Percentiles rank a stretch among this genome's conserved stretches.
Evolutionary conservation across 805 yeast species (phyloP).

Genomic region (Yamadazyma tumulicola): DNA sequence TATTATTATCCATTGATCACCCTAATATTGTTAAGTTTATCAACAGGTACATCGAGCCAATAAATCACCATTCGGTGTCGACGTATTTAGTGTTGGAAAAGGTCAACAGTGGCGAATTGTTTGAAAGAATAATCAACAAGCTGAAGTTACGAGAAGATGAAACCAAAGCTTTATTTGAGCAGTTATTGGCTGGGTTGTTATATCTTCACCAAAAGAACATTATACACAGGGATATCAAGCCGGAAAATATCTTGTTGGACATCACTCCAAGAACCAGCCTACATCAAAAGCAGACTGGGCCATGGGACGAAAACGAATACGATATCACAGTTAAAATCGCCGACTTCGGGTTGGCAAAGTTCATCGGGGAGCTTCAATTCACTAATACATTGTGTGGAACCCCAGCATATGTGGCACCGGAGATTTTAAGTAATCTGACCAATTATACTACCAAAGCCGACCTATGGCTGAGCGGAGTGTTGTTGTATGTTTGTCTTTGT

Average conservation of each 20-base stretch:
- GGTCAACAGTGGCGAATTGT: conserved; percentile 71
- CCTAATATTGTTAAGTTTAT: conserved; percentile 67
- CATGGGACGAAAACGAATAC: conserved; percentile 59
- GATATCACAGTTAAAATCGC: conserved; percentile 72
- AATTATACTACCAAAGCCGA: conserved; percentile 71
- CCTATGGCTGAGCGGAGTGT: conserved; percentile 79
- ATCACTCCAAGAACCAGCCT: conserved; percentile 41
- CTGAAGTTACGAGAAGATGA: conserved; percentile 60
- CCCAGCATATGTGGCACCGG: conserved; percentile 87
- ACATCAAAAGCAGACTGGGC: conserved; percentile 39
- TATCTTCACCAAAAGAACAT: conserved; percentile 40
- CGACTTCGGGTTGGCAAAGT: conserved; percentile 73
- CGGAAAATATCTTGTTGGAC: conserved; percentile 44
- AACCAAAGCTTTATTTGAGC: conserved; percentile 54
- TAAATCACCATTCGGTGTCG: conserved; percentile 47
- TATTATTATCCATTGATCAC: conserved; percentile 62
- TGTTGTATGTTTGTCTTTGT: conserved; percentile 72
- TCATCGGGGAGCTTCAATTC: conserved; percentile 67
- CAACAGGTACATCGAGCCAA: conserved; percentile 53
- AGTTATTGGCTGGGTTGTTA: conserved; percentile 37
- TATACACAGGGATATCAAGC: conserved; percentile 45
- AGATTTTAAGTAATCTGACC: conserved; percentile 54
- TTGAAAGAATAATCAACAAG: conserved; percentile 67
- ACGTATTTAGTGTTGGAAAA: conserved; percentile 70
- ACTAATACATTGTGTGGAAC: conserved; percentile 83